These are phyloP conservation scores for Nematodospora anomalae DNA, from an alignment of 1,139 yeast species.

Conservation along the genomic window DNA sequence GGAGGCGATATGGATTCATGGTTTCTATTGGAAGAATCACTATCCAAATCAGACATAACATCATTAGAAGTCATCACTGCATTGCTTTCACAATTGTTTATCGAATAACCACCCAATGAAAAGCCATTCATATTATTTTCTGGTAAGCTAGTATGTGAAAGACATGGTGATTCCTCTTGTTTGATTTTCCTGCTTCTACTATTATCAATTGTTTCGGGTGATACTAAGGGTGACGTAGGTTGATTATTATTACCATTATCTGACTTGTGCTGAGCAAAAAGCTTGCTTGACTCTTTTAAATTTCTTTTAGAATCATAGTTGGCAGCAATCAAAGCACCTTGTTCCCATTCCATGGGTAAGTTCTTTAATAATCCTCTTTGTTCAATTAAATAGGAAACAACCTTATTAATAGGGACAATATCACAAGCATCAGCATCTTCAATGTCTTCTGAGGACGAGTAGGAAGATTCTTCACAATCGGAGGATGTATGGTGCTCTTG, in stretches of 20 bases:
- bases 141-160: not conserved
- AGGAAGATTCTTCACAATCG: slow-evolving; percentile 4
- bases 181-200: slow-evolving; percentile 5
- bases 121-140: slow-evolving; percentile 1
- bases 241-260: slow-evolving; percentile 6
- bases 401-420: slow-evolving; percentile 49
- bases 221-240: slow-evolving; percentile 7
- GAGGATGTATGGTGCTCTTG: slow-evolving; percentile 1
- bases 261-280: slow-evolving; percentile 36
- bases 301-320: slow-evolving; percentile 24
- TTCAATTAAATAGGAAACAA: slow-evolving; percentile 44
- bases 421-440: slow-evolving; percentile 17
- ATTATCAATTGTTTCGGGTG: slow-evolving; percentile 6
- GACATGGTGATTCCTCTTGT: slow-evolving; percentile 6
- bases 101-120: slow-evolving; percentile 1
- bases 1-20: slow-evolving; percentile 12
- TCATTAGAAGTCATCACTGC: not conserved
- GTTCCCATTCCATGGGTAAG: slow-evolving; percentile 48
- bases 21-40: slow-evolving; percentile 9
- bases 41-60: slow-evolving; percentile 13
- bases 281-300: slow-evolving; percentile 24
- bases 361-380: slow-evolving; percentile 37
- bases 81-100: slow-evolving; percentile 3
- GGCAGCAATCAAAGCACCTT: slow-evolving; percentile 44
- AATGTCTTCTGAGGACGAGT: slow-evolving; percentile 11